A percentile compares a stretch with the other conserved stretches of the same genome.
These are phyloP conservation scores for Blastobotrys aristatus DNA, from an alignment of 1,139 yeast genomes.

Conservation along the genomic window DNA sequence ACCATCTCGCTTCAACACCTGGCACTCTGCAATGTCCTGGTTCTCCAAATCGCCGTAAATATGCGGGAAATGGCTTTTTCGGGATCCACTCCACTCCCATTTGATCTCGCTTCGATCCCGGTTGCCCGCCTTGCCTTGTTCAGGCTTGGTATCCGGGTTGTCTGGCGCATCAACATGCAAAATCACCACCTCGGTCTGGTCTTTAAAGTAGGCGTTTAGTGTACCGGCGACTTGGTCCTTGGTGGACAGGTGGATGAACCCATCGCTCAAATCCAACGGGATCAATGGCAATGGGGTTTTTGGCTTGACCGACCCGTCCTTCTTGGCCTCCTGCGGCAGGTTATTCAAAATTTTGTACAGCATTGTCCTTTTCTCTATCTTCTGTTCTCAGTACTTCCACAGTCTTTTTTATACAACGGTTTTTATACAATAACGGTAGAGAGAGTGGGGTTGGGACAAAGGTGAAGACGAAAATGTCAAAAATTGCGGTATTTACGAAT, in stretches of 20 bases:
- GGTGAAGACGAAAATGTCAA: too few relatives aligned
- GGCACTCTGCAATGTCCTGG: conserved; percentile 24
- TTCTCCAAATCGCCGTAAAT: conserved; percentile 29
- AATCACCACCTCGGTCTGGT: conserved; percentile 22
- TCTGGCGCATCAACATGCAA: conserved; percentile 27
- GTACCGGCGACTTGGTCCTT: conserved; percentile 26
- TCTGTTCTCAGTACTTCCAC: too few relatives aligned
- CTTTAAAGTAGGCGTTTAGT: conserved; percentile 24
- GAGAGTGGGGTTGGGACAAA: too few relatives aligned
- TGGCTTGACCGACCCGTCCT: conserved; percentile 23
- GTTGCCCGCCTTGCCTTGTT: conserved; percentile 28
- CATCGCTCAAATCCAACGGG: conserved; percentile 30
- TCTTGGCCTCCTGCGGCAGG: conserved; percentile 28
- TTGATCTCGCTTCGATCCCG: conserved; percentile 23
- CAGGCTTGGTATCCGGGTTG: conserved; percentile 19
- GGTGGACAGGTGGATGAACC: conserved; percentile 31
- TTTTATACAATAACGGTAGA: too few relatives aligned
- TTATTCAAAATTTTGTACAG: conserved; percentile 28
- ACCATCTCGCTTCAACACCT: conserved; percentile 18
- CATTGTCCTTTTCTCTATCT: conserved; percentile 16
- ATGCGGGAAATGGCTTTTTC: conserved; percentile 28
- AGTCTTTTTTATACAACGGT: too few relatives aligned
- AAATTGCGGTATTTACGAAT: neutral
- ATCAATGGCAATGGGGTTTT: conserved; percentile 26
- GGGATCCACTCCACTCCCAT: conserved; percentile 30